Percentiles rank a stretch among this genome's conserved stretches.
phyloP scores from a whole-genome alignment of 805 yeast species.

The Saccharomycopsis javanensis region DNA sequence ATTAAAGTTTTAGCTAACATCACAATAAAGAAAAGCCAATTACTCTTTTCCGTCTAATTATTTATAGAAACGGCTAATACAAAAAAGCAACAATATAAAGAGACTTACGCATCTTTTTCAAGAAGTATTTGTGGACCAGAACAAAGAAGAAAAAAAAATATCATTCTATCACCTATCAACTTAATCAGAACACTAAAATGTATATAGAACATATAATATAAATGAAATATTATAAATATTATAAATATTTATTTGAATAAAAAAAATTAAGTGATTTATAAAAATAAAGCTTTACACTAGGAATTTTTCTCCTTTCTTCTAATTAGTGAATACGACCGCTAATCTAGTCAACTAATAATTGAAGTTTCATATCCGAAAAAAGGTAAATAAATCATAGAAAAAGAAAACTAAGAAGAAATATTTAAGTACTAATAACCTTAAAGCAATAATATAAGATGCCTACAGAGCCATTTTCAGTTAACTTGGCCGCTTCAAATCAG shows the following conservation, averaged over 20 bases:
- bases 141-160: neutral
- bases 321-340: too few relatives aligned
- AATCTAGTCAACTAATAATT: too few relatives aligned
- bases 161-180: neutral
- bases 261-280: too few relatives aligned
- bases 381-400: too few relatives aligned
- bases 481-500: slow-evolving; percentile 40
- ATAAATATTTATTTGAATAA: too few relatives aligned
- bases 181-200: neutral
- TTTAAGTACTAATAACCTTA: neutral
- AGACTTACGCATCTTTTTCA: neutral
- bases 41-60: neutral
- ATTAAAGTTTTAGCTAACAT: neutral
- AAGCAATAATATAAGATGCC: slow-evolving; percentile 4
- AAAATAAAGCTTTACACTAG: too few relatives aligned
- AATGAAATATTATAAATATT: too few relatives aligned
- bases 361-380: too few relatives aligned
- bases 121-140: too few relatives aligned
- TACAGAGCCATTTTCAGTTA: slow-evolving; percentile 23
- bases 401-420: too few relatives aligned
- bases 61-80: neutral
- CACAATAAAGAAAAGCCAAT: neutral
- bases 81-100: neutral
- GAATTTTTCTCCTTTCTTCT: too few relatives aligned
- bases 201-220: too few relatives aligned